These are phyloP conservation scores for Sanguinoderma infundibulare DNA, from an alignment of 1,284 basidiomycete species.

Conservation along the genomic window DNA sequence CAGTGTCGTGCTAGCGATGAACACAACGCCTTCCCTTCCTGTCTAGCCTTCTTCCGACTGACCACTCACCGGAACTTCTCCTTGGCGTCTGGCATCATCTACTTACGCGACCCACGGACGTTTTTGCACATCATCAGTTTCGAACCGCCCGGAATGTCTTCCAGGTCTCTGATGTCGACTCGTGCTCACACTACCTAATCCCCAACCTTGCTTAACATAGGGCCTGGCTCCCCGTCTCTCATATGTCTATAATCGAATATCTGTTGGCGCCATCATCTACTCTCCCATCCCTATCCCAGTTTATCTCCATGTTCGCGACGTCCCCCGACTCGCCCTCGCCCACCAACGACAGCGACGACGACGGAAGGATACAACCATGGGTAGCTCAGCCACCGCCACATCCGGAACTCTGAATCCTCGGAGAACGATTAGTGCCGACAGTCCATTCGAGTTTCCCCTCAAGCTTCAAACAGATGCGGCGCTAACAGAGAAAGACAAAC, in stretches of 20 bases:
- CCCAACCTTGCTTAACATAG: conserved; percentile 3
- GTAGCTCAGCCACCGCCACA: background rate
- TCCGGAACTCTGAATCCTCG: background rate
- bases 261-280: background rate
- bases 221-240: background rate
- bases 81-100: background rate
- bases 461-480: conserved; percentile 4
- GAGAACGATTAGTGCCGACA: background rate
- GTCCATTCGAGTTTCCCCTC: conserved; percentile 11
- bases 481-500: background rate
- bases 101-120: conserved; percentile 6
- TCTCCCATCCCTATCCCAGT: background rate
- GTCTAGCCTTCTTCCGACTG: conserved; percentile 3
- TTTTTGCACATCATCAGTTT: conserved; percentile 9
- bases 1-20: background rate
- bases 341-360: no score
- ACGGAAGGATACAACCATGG: background rate
- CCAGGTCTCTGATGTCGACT: conserved; percentile 12
- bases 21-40: conserved; percentile 16
- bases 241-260: background rate
- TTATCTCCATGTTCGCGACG: background rate
- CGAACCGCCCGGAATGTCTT: conserved; percentile 10
- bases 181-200: background rate
- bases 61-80: conserved; percentile 3
- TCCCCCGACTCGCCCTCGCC: background rate